phyloP scores from a whole-genome alignment of 2,329 filamentous ascomycete genomes.

The Colletotrichum lindemuthianum region DNA sequence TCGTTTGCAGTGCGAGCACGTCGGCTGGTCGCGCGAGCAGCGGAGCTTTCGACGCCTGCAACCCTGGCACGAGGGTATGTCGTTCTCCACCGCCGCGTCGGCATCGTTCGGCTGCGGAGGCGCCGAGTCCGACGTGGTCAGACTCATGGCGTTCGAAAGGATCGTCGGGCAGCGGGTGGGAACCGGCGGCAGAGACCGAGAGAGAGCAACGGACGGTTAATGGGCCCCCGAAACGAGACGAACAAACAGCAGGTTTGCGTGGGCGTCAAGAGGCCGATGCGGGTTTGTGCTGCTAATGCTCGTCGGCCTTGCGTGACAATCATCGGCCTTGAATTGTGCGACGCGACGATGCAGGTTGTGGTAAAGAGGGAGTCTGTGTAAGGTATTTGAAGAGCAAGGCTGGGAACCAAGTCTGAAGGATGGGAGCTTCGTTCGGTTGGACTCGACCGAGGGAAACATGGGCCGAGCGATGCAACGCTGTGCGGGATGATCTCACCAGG shows the following conservation, averaged over 20 bases:
- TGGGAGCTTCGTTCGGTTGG: conserved; percentile 20
- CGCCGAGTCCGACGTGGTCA: conserved; percentile 12
- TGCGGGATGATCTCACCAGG: not conserved
- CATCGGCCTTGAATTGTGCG: conserved; percentile 37
- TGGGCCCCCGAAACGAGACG: not conserved
- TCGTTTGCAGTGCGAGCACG: conserved; percentile 45
- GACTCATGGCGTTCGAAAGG: conserved; percentile 20
- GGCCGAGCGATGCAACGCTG: not conserved
- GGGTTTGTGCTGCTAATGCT: not conserved
- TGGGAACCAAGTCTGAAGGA: conserved; percentile 13
- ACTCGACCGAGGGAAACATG: conserved; percentile 19
- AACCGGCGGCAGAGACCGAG: conserved; percentile 3
- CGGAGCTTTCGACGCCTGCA: conserved; percentile 47
- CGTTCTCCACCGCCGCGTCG: conserved; percentile 31
- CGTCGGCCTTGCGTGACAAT: conserved; percentile 33
- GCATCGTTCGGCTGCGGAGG: not conserved
- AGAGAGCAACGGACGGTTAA: not conserved
- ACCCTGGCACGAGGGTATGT: conserved; percentile 45
- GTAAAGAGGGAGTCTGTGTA: conserved; percentile 14
- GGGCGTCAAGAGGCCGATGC: conserved; percentile 1
- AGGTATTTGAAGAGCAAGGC: conserved; percentile 14
- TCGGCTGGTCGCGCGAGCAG: conserved; percentile 47
- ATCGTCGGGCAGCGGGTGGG: conserved; percentile 21
- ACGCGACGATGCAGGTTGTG: conserved; percentile 26
- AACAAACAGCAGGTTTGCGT: not conserved